These are phyloP conservation scores for Saksenaea oblongispora DNA, from an alignment of 371 early-diverging fungal genomes.

Conservation along the genomic window DNA sequence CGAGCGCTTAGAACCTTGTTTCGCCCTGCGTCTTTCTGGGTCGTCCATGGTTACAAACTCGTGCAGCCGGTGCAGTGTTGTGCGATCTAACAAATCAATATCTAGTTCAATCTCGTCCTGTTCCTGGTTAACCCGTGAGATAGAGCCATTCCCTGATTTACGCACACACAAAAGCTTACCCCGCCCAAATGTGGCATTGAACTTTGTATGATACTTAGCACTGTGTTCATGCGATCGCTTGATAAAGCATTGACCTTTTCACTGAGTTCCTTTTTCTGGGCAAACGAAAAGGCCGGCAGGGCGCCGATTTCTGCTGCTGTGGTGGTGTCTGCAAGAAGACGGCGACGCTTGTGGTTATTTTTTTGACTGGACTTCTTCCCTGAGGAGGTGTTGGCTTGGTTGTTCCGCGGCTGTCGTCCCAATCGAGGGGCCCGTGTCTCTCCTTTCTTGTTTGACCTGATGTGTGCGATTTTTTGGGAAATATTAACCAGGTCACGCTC, in stretches of 20 bases:
- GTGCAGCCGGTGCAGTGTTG: conserved; percentile 84
- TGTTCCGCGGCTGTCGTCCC: background rate
- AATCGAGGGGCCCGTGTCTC: conserved; percentile 21
- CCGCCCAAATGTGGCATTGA: conserved; percentile 81
- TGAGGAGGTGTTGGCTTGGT: background rate
- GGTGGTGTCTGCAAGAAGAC: background rate
- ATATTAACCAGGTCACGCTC: conserved; percentile 23
- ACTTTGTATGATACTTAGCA: conserved; percentile 84
- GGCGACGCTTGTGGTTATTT: background rate
- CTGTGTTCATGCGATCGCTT: conserved; percentile 77
- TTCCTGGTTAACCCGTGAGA: conserved; percentile 44
- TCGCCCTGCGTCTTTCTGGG: conserved; percentile 22
- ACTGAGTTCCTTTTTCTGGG: conserved; percentile 89
- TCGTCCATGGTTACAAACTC: conserved; percentile 76
- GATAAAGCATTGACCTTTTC: conserved; percentile 79
- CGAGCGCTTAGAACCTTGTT: conserved; percentile 2
- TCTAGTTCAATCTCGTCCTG: conserved; percentile 95
- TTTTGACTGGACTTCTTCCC: background rate
- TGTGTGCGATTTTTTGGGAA: conserved; percentile 51
- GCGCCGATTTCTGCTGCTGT: background rate
- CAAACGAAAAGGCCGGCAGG: conserved; percentile 18
- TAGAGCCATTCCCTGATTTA: background rate
- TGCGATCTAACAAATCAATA: conserved; percentile 85
- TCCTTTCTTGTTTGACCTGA: conserved; percentile 60
- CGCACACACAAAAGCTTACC: conserved; percentile 28